phyloP scores from a whole-genome alignment of 805 yeast species.

The Ogataea trehalophila region DNA sequence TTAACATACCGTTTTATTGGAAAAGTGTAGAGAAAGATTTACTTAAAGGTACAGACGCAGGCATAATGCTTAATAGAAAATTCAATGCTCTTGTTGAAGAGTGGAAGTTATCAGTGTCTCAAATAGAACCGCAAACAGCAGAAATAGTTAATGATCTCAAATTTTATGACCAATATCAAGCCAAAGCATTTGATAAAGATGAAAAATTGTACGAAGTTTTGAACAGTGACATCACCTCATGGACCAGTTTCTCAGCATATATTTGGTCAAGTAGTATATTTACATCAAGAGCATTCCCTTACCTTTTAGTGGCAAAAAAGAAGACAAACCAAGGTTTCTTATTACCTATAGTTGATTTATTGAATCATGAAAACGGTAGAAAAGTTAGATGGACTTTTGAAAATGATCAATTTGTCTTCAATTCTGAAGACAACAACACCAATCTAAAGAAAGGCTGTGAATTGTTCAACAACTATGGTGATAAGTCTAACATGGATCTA shows the following conservation, averaged over 20 bases:
- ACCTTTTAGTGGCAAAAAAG: conserved; percentile 42
- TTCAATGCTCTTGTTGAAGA: conserved; percentile 47
- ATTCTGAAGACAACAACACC: conserved; percentile 27
- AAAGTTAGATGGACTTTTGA: conserved; percentile 58
- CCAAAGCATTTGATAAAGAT: conserved; percentile 1
- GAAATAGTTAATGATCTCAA: conserved; percentile 20
- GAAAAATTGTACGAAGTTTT: conserved; percentile 1
- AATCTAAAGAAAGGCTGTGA: conserved; percentile 45
- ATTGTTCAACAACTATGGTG: conserved; percentile 80
- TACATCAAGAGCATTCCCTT: conserved; percentile 79
- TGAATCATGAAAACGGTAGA: conserved; percentile 62
- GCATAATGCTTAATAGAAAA: conserved; percentile 46
- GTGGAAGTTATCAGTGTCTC: conserved; percentile 40
- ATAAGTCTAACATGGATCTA: conserved; percentile 57
- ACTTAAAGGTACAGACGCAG: conserved; percentile 67
- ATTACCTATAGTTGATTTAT: conserved; percentile 71
- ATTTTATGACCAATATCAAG: conserved; percentile 21
- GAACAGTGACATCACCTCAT: conserved; percentile 24
- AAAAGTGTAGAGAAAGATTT: conserved; percentile 41
- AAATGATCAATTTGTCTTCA: conserved; percentile 31
- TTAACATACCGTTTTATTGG: conserved; percentile 70
- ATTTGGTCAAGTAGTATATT: conserved; percentile 72
- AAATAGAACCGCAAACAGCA: conserved; percentile 13
- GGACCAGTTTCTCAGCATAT: conserved; percentile 66
- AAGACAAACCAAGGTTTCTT: conserved; percentile 52